phyloP scores from a whole-genome alignment of 1,284 basidiomycete species.

The Papiliotrema nemorosa region DNA sequence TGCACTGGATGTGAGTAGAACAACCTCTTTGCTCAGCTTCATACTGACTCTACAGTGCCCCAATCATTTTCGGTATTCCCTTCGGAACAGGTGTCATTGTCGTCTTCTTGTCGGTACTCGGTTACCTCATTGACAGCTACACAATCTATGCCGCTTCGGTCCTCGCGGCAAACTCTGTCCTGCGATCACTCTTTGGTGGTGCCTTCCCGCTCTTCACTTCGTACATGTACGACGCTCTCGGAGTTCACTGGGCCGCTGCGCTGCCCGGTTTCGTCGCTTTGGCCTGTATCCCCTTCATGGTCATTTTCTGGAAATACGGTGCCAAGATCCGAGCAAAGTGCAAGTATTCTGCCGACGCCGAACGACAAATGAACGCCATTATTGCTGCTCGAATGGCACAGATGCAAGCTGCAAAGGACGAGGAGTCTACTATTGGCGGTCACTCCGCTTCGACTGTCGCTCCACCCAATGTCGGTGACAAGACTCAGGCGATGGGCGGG shows the following conservation, averaged over 20 bases:
- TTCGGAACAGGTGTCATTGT: constrained; percentile 64
- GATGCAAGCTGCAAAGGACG: constrained; percentile 6
- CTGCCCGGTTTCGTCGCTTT: constrained; percentile 62
- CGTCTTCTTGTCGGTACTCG: constrained; percentile 50
- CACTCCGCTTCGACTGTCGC: too few relatives aligned
- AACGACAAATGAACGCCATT: constrained; percentile 34
- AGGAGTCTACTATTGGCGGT: constrained; percentile 5
- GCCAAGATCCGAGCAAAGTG: constrained; percentile 58
- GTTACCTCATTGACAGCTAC: constrained; percentile 62
- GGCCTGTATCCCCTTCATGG: constrained; percentile 47
- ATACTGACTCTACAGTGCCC: constrained; percentile 64
- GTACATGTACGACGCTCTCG: constrained; percentile 54
- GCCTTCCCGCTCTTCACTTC: constrained; percentile 57
- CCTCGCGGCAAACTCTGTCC: constrained; percentile 57
- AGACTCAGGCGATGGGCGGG: neutral
- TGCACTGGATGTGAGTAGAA: constrained; percentile 55
- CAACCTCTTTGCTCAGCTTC: too few relatives aligned
- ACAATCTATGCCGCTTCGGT: constrained; percentile 54
- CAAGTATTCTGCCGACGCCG: constrained; percentile 46
- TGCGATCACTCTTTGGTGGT: constrained; percentile 63
- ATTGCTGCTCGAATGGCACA: constrained; percentile 14
- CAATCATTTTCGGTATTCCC: constrained; percentile 58
- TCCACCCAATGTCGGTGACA: neutral
- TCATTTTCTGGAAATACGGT: constrained; percentile 56
- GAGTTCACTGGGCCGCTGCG: constrained; percentile 64